Percentiles rank a stretch among this genome's conserved stretches.
Evolutionary conservation across 2,329 filamentous ascomycete genomes (phyloP).

Genomic region (Arthrobotrys sinensis): DNA sequence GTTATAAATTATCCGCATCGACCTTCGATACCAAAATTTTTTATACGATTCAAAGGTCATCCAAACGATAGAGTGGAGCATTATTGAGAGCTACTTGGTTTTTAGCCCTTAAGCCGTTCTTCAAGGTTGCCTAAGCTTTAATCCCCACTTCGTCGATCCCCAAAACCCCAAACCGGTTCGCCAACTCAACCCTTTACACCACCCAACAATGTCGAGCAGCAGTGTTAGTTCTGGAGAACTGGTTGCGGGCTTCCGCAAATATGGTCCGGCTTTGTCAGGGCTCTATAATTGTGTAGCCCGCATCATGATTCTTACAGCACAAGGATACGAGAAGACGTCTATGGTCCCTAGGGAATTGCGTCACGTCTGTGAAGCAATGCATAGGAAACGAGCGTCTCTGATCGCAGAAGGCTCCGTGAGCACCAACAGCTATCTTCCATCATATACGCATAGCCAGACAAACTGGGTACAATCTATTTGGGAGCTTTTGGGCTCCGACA

Average conservation of each 20-base stretch:
- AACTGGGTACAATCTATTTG: constrained; percentile 60
- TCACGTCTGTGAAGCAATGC: constrained; percentile 53
- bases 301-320: constrained; percentile 41
- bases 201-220: constrained; percentile 53
- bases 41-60: constrained; percentile 17
- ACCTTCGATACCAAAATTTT: constrained; percentile 25
- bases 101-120: constrained; percentile 19
- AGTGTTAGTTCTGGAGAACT: constrained; percentile 46
- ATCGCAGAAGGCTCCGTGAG: constrained; percentile 50
- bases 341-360: constrained; percentile 54
- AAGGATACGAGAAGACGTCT: constrained; percentile 54
- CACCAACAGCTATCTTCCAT: constrained; percentile 46
- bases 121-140: constrained; percentile 33
- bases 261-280: constrained; percentile 52
- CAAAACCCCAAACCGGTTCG: constrained; percentile 28
- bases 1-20: constrained; percentile 40
- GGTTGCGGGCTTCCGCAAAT: constrained; percentile 58
- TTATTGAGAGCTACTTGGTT: background rate
- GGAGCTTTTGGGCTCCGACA: constrained; percentile 51
- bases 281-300: constrained; percentile 56
- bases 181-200: constrained; percentile 43
- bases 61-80: constrained; percentile 1
- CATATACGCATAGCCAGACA: constrained; percentile 52
- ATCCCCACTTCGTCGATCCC: constrained; percentile 54
- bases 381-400: constrained; percentile 32